A percentile compares a stretch with the other conserved stretches of the same genome.
These are phyloP conservation scores for Cymbopogon citratus DNA, from an alignment of 176 grass and related monocot genomes.

Conservation along the genomic window DNA sequence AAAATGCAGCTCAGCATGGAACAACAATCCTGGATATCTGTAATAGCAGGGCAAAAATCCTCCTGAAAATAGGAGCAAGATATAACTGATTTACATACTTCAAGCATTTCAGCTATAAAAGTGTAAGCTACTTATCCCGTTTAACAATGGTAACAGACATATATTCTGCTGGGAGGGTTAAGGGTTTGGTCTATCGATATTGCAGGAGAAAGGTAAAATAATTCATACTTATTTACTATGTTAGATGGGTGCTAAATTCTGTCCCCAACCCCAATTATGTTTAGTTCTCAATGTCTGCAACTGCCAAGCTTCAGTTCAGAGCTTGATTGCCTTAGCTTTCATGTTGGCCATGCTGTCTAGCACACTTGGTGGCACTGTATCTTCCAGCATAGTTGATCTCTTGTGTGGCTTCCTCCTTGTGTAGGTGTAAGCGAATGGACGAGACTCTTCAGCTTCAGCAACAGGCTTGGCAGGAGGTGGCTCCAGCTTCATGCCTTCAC, in stretches of 20 bases:
- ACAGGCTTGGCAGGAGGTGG: conserved; percentile 2
- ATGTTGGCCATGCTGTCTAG: conserved; percentile 26
- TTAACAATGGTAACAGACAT: neutral
- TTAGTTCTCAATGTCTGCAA: conserved; percentile 9
- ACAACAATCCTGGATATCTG: neutral
- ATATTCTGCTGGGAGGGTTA: neutral
- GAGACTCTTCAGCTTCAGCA: conserved; percentile 26
- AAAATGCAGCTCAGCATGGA: neutral
- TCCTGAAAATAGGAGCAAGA: neutral
- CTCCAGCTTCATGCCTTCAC: conserved; percentile 13
- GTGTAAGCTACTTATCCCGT: neutral
- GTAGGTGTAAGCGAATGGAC: conserved; percentile 65
- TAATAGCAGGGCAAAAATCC: conserved; percentile 7
- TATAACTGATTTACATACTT: neutral
- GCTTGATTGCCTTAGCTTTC: conserved; percentile 43
- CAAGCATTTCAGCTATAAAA: neutral
- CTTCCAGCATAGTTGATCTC: conserved; percentile 27
- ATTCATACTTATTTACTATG: conserved; percentile 30
- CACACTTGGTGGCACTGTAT: conserved; percentile 21
- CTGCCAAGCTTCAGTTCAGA: conserved; percentile 38
- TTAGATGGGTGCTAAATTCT: conserved; percentile 7
- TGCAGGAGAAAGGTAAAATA: neutral
- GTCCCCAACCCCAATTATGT: neutral
- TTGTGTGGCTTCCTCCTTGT: conserved; percentile 62
- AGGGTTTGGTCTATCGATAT: neutral